Conservation (phyloP, 2,329 filamentous ascomycete genomes). For the Colletotrichum magnum region DNA sequence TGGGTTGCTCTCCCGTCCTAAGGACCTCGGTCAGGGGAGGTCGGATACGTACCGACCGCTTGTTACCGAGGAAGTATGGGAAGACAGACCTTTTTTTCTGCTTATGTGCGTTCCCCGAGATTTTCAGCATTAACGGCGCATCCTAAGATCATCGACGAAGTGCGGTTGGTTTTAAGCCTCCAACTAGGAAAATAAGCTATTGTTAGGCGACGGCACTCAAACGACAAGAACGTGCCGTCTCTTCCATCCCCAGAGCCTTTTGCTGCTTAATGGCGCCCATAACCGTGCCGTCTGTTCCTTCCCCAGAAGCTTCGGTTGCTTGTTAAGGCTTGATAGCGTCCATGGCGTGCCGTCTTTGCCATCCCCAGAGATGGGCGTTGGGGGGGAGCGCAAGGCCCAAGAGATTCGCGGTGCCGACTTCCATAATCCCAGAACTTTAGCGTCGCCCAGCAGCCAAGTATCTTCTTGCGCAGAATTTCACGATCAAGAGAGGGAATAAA, state of each 20-base stretch:
- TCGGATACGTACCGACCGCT: conserved; percentile 25
- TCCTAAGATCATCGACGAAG: not conserved
- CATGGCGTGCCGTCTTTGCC: too few relatives aligned
- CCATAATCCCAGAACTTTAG: conserved; percentile 3
- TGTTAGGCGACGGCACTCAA: conserved; percentile 11
- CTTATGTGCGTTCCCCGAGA: too few relatives aligned
- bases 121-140: not conserved
- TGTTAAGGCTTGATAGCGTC: too few relatives aligned
- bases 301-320: too few relatives aligned
- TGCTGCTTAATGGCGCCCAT: not conserved
- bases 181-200: conserved; percentile 5
- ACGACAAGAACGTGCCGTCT: not conserved
- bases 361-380: too few relatives aligned
- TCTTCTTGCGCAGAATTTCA: not conserved
- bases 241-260: conserved; percentile 10
- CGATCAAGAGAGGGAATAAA: not conserved
- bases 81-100: too few relatives aligned
- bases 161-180: not conserved
- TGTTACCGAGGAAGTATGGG: not conserved
- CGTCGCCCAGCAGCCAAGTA: not conserved
- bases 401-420: conserved; percentile 18
- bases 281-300: too few relatives aligned
- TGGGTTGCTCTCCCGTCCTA: conserved; percentile 15
- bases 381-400: not conserved
- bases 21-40: conserved; percentile 3